Percentiles rank a stretch among this genome's conserved stretches.
Evolutionary conservation across 441 rosid species (phyloP).

Genomic region (Jatropha podagrica): DNA sequence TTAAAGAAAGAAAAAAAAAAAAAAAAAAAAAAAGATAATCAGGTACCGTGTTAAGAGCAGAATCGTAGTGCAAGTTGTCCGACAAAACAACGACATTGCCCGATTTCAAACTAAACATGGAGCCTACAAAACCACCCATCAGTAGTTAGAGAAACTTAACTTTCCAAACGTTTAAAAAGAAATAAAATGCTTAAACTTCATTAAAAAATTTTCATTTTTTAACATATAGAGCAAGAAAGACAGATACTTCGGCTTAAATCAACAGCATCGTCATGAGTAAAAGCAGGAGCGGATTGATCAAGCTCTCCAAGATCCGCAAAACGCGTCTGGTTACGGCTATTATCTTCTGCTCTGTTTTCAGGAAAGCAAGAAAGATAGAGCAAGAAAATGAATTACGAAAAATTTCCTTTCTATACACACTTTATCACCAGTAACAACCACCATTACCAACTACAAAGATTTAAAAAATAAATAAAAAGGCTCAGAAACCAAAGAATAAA

Average conservation of each 20-base stretch:
- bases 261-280: slow-evolving; percentile 66
- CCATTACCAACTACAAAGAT: background rate
- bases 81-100: slow-evolving; percentile 58
- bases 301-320: slow-evolving; percentile 77
- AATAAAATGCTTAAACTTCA: no score
- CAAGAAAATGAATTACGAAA: background rate
- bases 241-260: slow-evolving; percentile 79
- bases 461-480: background rate
- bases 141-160: slow-evolving; percentile 17
- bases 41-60: slow-evolving; percentile 66
- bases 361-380: background rate
- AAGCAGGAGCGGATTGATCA: slow-evolving; percentile 55
- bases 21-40: slow-evolving; percentile 8
- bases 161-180: background rate
- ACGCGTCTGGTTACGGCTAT: slow-evolving; percentile 42
- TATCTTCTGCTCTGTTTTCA: slow-evolving; percentile 49
- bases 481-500: background rate
- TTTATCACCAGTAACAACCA: background rate
- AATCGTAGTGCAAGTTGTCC: slow-evolving; percentile 50
- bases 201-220: no score
- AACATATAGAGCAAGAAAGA: background rate
- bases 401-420: background rate
- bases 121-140: slow-evolving; percentile 33
- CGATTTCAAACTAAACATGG: slow-evolving; percentile 53
- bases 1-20: background rate